Evolutionary conservation across 2,329 filamentous ascomycete species (phyloP), one percentile per base, ranked within the genome.

Genomic region (Pseudogymnoascus sp.): DNA sequence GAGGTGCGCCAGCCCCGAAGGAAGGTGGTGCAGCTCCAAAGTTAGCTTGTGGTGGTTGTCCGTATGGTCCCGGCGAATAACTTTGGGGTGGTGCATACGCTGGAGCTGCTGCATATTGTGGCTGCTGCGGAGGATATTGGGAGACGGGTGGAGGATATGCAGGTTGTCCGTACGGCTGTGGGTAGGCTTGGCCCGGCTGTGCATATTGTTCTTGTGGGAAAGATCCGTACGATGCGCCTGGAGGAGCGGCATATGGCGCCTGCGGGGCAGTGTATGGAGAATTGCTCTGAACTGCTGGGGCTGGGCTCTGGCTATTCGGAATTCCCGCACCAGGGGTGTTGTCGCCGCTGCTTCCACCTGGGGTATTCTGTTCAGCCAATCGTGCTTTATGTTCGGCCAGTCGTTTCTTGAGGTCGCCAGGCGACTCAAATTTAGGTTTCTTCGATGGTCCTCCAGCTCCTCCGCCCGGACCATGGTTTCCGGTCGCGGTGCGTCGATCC

Each of bases 381-480:
- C 85, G 86, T 5, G 87, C 87, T 69, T 89, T 88, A 74, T 90
- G 90, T 70, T 90, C 90, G 7, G 89, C 90, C 65, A 96, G 77
- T 62, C 92, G 84, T 77, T 87, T 86, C 80, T 93, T 92, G 66
- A 97, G 78, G 71, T 96, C 91, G 14, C 90, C 87, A 0, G 89
- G 74, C 4, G 84, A 83, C 78, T 96, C 91, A 5, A 91, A 79
- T 79, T 90, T 86, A 69, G 88, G 78, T 78, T 88, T 89, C 78
- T 89, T 89, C 8, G 81, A 85, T 1, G 87, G 84, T 66, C 86
- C 86, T 62, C 79, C 80, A 65, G 76, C 75, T 73, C 74, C 2
- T 74, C 73, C 60, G 1, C 89, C 89, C 0, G 90, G 85, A 16
- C 88, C 84, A 2, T 90, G 90, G 73, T 97, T 96, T 37, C 93